Percentiles rank a stretch among this genome's conserved stretches.
Evolutionary conservation across 2,329 filamentous ascomycete genomes (phyloP).

Genomic region (Tolypocladium inflatum): DNA sequence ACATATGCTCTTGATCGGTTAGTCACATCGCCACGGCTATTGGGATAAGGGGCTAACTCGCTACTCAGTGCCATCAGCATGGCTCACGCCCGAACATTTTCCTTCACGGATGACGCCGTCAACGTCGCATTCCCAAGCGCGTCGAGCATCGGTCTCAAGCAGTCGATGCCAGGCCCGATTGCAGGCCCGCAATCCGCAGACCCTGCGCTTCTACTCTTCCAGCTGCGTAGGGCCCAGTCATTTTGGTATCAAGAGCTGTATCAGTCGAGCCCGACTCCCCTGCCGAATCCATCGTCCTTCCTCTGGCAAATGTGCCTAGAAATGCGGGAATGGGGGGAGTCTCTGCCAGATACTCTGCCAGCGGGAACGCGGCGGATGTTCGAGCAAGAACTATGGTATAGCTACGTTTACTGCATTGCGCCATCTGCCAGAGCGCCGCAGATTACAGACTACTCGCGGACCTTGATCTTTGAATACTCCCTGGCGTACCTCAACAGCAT

Average conservation of each 20-base stretch:
- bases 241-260: constrained; percentile 84
- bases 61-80: constrained; percentile 67
- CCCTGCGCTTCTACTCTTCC: constrained; percentile 68
- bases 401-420: constrained; percentile 80
- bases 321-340: constrained; percentile 73
- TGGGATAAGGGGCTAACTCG: constrained; percentile 9
- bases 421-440: constrained; percentile 65
- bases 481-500: constrained; percentile 74
- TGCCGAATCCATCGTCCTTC: constrained; percentile 59
- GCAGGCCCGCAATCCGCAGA: constrained; percentile 45
- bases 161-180: constrained; percentile 31
- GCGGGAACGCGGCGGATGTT: constrained; percentile 65
- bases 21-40: constrained; percentile 10
- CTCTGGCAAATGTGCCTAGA: constrained; percentile 68
- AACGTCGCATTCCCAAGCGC: constrained; percentile 67
- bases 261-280: constrained; percentile 61
- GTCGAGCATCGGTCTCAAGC: constrained; percentile 30
- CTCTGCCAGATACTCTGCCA: constrained; percentile 58
- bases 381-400: constrained; percentile 82
- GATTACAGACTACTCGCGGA: constrained; percentile 66
- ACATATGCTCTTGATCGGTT: constrained; percentile 84
- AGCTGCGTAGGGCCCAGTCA: constrained; percentile 77
- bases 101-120: constrained; percentile 82
- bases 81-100: constrained; percentile 79
- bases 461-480: constrained; percentile 77